Evolutionary conservation across 129 eudicot species (phyloP), one percentile per base, ranked within the genome.

Genomic region (Centella asiatica): DNA sequence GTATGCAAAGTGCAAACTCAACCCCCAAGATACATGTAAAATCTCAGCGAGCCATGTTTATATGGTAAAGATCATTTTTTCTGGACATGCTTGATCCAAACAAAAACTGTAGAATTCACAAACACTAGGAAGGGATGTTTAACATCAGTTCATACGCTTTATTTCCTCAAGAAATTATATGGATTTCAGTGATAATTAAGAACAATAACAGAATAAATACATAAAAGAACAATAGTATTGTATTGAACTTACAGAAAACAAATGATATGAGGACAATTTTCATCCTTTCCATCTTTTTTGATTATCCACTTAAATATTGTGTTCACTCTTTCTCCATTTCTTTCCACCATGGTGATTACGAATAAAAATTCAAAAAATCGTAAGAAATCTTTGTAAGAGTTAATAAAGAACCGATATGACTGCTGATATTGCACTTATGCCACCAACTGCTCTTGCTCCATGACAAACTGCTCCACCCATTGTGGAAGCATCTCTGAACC

Each of bases 361-460:
- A 74, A 73, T 44, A 60, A 65, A 59, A 56, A 73, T 58, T 74
- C 70, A 59, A 67, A 51, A 61, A 70, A 70, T 70, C 4, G n/a
- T 59, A 51, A 39, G 56, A 70, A 54, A 33, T 28, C 46, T 39
- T 44, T 67, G 70, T 72, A 75, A 55, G 63, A 65, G 68, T 64
- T 67, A 65, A 60, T 50, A 56, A 44, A 62, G 53, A 53, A 73
- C 72, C 77, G 45, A 44, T n/a, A 26, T 9, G 13, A 27, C 18
- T 24, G 65, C 37, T 42, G 25, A 12, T 5, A 25, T 22, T 2
- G 23, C 34, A n/a, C n/a, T n/a, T n/a, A n/a, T 7, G 1, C 13
- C 13, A 74, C 83, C 65, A 81, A 65, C 69, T 83, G 95, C 74
- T 83, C 85, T 52, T 76, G 78, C 76, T 76, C 89, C 78, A 70